These are phyloP conservation scores for Ramichloridium luteum DNA, from an alignment of 2,329 filamentous ascomycete species.

Conservation along the genomic window DNA sequence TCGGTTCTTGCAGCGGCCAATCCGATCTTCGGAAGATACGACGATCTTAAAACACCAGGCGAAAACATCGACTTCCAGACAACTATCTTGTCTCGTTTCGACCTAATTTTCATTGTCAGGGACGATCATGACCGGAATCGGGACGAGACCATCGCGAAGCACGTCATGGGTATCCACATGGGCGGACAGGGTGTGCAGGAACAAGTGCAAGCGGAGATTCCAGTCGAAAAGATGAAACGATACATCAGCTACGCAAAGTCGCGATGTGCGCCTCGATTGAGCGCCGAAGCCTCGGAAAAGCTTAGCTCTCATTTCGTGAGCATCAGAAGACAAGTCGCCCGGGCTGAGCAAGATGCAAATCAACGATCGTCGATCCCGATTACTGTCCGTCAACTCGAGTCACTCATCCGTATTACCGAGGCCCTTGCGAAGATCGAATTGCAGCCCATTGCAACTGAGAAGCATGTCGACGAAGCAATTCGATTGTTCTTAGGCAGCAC, in stretches of 20 bases:
- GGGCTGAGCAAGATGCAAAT: conserved; percentile 80
- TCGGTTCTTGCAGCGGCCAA: conserved; percentile 93
- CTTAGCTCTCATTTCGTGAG: conserved; percentile 94
- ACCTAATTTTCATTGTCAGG: conserved; percentile 98
- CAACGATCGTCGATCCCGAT: conserved; percentile 89
- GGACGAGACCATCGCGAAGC: conserved; percentile 86
- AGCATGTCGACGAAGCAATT: conserved; percentile 94
- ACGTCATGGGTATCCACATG: conserved; percentile 98
- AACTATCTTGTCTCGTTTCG: conserved; percentile 93
- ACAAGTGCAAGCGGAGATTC: conserved; percentile 78
- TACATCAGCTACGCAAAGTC: conserved; percentile 97
- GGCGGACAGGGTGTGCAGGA: conserved; percentile 73
- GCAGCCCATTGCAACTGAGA: conserved; percentile 73
- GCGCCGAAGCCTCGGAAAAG: conserved; percentile 83
- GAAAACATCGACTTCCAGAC: conserved; percentile 99
- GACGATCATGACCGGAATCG: conserved; percentile 84
- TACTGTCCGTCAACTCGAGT: conserved; percentile 91
- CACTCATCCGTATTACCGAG: conserved; percentile 93
- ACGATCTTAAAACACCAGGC: conserved; percentile 92
- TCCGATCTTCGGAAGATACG: conserved; percentile 93
- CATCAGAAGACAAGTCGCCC: conserved; percentile 87
- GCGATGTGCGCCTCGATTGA: conserved; percentile 86
- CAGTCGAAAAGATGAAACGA: conserved; percentile 91
- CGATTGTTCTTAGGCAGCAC: conserved; percentile 90
- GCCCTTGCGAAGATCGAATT: conserved; percentile 85